phyloP scores from a whole-genome alignment of 2,329 filamentous ascomycete species.

The Beauveria caledonica region DNA sequence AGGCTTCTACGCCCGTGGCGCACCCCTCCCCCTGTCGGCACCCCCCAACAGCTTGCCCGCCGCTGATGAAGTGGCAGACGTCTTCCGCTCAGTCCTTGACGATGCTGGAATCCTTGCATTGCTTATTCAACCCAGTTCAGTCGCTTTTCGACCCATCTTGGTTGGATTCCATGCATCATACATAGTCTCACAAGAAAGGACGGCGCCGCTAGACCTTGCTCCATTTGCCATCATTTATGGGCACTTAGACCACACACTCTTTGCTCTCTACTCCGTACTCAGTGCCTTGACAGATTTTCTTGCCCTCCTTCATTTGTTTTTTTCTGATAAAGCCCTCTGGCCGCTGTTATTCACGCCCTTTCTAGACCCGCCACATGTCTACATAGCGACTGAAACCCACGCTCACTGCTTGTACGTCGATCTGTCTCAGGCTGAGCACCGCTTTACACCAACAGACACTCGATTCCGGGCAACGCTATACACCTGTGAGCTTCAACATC shows the following conservation, averaged over 20 bases:
- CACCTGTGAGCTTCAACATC: neutral
- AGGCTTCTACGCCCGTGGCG: neutral
- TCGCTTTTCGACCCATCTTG: neutral
- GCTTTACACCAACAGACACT: neutral
- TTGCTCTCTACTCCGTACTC: neutral
- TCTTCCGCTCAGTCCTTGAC: conserved; percentile 4
- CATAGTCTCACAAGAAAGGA: neutral
- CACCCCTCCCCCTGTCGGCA: neutral
- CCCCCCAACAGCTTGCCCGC: neutral
- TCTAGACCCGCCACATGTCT: neutral
- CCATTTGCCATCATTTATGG: neutral
- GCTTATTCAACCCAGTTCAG: neutral
- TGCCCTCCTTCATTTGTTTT: neutral
- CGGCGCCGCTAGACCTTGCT: neutral
- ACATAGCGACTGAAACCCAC: neutral
- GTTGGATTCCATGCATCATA: neutral
- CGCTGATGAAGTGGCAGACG: neutral
- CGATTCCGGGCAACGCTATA: neutral
- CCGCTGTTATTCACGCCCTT: neutral
- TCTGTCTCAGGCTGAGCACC: neutral
- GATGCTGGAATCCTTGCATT: neutral
- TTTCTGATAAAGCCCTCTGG: neutral
- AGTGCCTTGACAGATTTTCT: neutral
- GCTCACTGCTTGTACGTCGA: neutral
- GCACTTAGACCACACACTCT: neutral